These are phyloP conservation scores for Alternaria angustiovoidea DNA, from an alignment of 2,329 filamentous ascomycete genomes.

Conservation along the genomic window DNA sequence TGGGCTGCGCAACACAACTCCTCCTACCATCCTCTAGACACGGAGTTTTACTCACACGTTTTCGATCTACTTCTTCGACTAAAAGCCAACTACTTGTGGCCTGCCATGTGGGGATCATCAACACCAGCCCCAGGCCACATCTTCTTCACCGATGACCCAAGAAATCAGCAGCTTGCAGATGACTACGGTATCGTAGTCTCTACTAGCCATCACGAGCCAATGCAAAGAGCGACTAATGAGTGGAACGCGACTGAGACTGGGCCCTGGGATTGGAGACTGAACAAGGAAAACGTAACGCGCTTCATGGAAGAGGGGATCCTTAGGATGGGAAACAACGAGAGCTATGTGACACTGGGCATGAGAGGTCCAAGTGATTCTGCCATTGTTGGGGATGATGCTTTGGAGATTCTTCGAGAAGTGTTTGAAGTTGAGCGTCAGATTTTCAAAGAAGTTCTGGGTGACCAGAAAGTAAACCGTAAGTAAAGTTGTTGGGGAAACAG, in stretches of 20 bases:
- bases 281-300: conserved; percentile 33
- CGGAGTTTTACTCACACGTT: conserved; percentile 71
- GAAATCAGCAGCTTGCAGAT: conserved; percentile 72
- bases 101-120: conserved; percentile 64
- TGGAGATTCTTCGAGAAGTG: conserved; percentile 24
- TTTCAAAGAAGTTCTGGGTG: conserved; percentile 19
- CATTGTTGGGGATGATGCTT: conserved; percentile 27
- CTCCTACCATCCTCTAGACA: conserved; percentile 59
- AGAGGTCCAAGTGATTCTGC: conserved; percentile 71
- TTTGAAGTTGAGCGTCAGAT: conserved; percentile 24
- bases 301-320: conserved; percentile 37
- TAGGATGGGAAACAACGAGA: conserved; percentile 67
- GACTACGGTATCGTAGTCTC: conserved; percentile 76
- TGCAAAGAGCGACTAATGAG: conserved; percentile 64
- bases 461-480: conserved; percentile 21
- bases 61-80: conserved; percentile 75
- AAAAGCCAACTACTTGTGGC: conserved; percentile 77
- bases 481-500: accelerated
- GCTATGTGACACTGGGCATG: conserved; percentile 71
- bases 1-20: conserved; percentile 52
- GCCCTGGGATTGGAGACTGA: conserved; percentile 41
- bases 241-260: conserved; percentile 22
- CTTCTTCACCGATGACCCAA: conserved; percentile 72
- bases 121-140: conserved; percentile 57
- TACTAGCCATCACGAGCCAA: conserved; percentile 74